Base-by-base conservation (phyloP, 2,329 filamentous ascomycete species). In the Pseudopyricularia cyperi region DNA sequence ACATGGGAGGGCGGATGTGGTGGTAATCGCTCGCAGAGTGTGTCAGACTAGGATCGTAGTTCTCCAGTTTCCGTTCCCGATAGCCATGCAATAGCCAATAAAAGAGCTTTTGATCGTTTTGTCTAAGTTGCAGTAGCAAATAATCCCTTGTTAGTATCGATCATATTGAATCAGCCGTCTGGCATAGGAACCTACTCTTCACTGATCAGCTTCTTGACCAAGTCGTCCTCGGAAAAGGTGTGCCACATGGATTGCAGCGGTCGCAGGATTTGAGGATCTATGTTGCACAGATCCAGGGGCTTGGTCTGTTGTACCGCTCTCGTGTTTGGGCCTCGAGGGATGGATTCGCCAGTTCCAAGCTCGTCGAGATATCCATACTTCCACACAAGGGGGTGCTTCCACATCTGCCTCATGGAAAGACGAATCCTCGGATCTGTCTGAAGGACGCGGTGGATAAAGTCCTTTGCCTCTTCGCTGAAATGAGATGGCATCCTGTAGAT, bases 191-290 rank as follows among this genome's bases (percentile, higher is more conserved):
- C 81, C 66, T 71, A 86, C 80, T 81, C 77, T 32, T 79, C 68
- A 56, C 71, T 79, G 12, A 76, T 67, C n/a, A 97, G 73, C 60
- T 82, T 84, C 52, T 80, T 71, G 24, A 85, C 75, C 22, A 97
- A 68, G 17, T 83, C 76, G 28, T 85, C 78, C 58, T 91, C 85
- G 33, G 79, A 80, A 57, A 88, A 85, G 59, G 83, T 86, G 69
- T 97, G 90, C 90, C 89, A 97, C 60, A 97, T 76, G 2, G 89
- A 91, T 54, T 86, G 85, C 56, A 98, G 74, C 65, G 95, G 91
- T 42, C 89, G 80, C 48, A 97, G 68, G 28, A 96, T 79, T 57
- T 95, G 87, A 47, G 78, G 70, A 59, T 96, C 89, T 51, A 97
- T 81, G 17, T 89, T 85, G 9, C 80, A 75, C 33, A 73, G 71